A percentile compares a stretch with the other conserved stretches of the same genome.
Conservation (phyloP, 2,329 filamentous ascomycete species). For the Stylonectria norvegica region DNA sequence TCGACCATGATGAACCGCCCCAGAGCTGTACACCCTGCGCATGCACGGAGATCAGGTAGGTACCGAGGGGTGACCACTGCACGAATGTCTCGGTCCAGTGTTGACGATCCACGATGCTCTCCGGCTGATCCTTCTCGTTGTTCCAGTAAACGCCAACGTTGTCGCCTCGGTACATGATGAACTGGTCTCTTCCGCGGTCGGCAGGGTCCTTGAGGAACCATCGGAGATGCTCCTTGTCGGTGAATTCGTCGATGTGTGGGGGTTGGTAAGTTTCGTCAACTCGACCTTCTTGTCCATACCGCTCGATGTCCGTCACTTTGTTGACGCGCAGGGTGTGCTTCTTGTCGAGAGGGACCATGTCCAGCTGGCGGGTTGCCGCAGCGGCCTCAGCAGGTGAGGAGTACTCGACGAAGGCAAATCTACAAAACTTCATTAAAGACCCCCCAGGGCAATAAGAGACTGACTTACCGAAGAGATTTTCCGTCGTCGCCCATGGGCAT, state of each 20-base stretch:
- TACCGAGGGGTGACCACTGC: constrained; percentile 95
- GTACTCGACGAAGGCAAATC: constrained; percentile 97
- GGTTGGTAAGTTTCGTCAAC: constrained; percentile 86
- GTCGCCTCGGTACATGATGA: constrained; percentile 89
- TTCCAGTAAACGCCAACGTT: constrained; percentile 97
- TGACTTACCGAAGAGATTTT: constrained; percentile 75
- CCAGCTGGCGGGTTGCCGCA: constrained; percentile 82
- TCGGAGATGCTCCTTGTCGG: constrained; percentile 88
- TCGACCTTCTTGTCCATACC: constrained; percentile 89
- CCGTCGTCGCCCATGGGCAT: constrained; percentile 92
- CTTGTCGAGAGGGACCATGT: constrained; percentile 88
- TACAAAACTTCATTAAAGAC: constrained; percentile 42
- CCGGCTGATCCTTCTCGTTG: constrained; percentile 87
- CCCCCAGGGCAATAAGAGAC: constrained; percentile 14
- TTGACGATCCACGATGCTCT: constrained; percentile 83
- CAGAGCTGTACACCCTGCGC: constrained; percentile 95
- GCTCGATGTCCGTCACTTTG: constrained; percentile 97
- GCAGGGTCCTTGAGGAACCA: constrained; percentile 85
- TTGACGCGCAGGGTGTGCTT: constrained; percentile 94
- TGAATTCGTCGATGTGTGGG: constrained; percentile 79
- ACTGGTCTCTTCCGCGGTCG: constrained; percentile 85
- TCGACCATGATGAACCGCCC: constrained; percentile 85
- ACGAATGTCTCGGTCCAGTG: constrained; percentile 99
- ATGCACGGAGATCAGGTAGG: constrained; percentile 91
- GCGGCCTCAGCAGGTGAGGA: constrained; percentile 85